Evolutionary conservation across 768 basidiomycete genomes (phyloP).

Genomic region (Suillus clintonianus): DNA sequence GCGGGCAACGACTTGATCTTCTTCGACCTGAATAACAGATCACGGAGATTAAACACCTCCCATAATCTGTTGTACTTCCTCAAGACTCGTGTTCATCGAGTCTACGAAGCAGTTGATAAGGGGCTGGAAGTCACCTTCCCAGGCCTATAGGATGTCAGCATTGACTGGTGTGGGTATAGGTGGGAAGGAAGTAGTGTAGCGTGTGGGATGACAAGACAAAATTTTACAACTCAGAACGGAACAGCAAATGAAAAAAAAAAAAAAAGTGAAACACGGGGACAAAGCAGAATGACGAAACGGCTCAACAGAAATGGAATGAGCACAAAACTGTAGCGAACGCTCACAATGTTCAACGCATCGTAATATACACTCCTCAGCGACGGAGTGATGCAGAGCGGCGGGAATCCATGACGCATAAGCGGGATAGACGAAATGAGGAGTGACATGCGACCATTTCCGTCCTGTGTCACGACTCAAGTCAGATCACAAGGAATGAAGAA

Average conservation of each 20-base stretch:
- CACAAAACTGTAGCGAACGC: constrained; percentile 1
- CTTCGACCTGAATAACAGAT: background rate
- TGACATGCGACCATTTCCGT: constrained; percentile 38
- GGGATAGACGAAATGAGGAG: constrained; percentile 36
- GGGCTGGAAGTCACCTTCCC: constrained; percentile 36
- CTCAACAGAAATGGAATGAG: background rate
- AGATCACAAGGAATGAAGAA: background rate
- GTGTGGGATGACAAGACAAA: background rate
- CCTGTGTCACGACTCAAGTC: constrained; percentile 15
- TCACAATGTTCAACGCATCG: constrained; percentile 34
- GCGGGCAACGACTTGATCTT: background rate
- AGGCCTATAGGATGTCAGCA: constrained; percentile 21
- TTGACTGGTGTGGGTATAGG: too few relatives aligned
- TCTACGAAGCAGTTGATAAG: constrained; percentile 34
- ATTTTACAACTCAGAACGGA: background rate
- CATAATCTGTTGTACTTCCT: constrained; percentile 33
- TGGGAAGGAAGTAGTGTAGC: background rate
- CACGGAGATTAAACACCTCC: background rate
- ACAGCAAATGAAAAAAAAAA: background rate
- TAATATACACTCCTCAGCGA: constrained; percentile 25
- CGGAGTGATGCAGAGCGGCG: constrained; percentile 31
- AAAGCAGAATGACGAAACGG: background rate
- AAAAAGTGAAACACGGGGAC: background rate
- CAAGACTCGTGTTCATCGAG: constrained; percentile 22
- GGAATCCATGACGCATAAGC: constrained; percentile 33